These are phyloP conservation scores for Penicillium nucicola DNA, from an alignment of 495 filamentous ascomycete species.

Conservation along the genomic window DNA sequence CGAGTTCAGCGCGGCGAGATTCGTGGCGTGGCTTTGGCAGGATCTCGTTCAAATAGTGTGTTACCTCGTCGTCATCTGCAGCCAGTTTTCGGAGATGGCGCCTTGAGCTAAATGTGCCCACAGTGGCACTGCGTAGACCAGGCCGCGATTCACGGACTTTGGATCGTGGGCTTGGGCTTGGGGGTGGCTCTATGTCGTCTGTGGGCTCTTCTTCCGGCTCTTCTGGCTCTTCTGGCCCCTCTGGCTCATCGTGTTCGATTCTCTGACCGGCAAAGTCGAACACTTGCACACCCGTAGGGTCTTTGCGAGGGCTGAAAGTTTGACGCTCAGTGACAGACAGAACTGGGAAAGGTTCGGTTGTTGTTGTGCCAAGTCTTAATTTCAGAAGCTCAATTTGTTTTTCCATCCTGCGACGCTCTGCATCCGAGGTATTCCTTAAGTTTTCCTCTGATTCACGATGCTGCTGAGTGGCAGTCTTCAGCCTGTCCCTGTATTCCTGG, in stretches of 20 bases:
- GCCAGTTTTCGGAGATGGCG: constrained; percentile 24
- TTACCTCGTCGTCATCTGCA: constrained; percentile 30
- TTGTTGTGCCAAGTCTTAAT: constrained; percentile 17
- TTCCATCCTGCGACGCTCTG: constrained; percentile 36
- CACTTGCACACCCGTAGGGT: constrained; percentile 30
- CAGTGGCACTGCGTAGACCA: constrained; percentile 16
- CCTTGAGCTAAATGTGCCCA: constrained; percentile 25
- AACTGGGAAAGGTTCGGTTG: constrained; percentile 27
- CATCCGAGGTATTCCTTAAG: constrained; percentile 28
- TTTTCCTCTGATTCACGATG: constrained; percentile 39
- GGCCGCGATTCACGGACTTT: constrained; percentile 26
- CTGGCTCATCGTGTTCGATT: constrained; percentile 25
- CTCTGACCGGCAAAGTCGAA: constrained; percentile 18
- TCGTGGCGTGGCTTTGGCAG: constrained; percentile 18
- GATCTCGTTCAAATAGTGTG: constrained; percentile 29
- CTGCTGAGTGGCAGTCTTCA: constrained; percentile 34
- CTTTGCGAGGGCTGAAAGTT: constrained; percentile 34
- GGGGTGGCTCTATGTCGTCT: constrained; percentile 35
- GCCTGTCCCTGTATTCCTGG: constrained; percentile 42
- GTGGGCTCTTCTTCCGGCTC: constrained; percentile 29
- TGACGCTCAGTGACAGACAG: constrained; percentile 20
- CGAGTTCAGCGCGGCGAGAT: constrained; percentile 9
- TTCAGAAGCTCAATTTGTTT: constrained; percentile 34
- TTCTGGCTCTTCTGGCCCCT: constrained; percentile 20
- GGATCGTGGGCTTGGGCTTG: constrained; percentile 41